These are phyloP conservation scores for Blastobotrys robertii DNA, from an alignment of 805 yeast species.

Conservation along the genomic window DNA sequence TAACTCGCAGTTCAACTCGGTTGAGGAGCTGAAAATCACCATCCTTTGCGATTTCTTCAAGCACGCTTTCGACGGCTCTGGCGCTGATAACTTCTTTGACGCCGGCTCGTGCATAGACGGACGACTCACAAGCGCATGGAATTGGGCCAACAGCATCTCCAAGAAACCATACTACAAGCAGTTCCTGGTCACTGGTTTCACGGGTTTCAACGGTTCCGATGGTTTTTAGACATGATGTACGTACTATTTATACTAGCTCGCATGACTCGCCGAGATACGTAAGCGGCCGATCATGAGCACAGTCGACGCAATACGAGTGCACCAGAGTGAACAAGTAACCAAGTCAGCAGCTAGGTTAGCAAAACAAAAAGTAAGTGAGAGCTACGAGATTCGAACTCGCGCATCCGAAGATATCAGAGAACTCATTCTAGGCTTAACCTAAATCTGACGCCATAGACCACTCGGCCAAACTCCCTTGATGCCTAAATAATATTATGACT, in stretches of 20 bases:
- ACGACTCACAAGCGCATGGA: conserved; percentile 72
- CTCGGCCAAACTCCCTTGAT: conserved; percentile 27
- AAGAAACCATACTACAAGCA: conserved; percentile 56
- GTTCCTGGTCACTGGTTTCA: conserved; percentile 58
- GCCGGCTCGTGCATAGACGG: conserved; percentile 84
- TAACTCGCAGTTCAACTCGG: conserved; percentile 46
- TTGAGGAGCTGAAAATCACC: conserved; percentile 39
- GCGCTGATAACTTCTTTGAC: conserved; percentile 75
- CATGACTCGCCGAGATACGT: too few relatives aligned
- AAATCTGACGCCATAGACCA: conserved; percentile 33
- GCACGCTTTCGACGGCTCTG: conserved; percentile 67
- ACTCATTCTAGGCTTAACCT: conserved; percentile 23
- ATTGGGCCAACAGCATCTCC: conserved; percentile 62
- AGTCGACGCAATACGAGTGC: too few relatives aligned
- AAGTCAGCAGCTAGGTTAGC: too few relatives aligned
- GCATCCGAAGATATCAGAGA: conserved; percentile 32
- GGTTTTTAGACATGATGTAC: conserved; percentile 9
- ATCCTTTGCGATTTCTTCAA: conserved; percentile 44
- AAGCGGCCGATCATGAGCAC: too few relatives aligned
- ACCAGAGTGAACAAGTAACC: too few relatives aligned
- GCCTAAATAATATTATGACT: background rate
- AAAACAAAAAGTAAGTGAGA: conserved; percentile 23
- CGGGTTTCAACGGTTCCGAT: conserved; percentile 66
- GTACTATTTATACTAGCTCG: too few relatives aligned
- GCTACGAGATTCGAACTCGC: conserved; percentile 34